A percentile compares a stretch with the other conserved stretches of the same genome.
Conservation (phyloP, 805 yeast genomes). For the Suhomyces faveliae region DNA sequence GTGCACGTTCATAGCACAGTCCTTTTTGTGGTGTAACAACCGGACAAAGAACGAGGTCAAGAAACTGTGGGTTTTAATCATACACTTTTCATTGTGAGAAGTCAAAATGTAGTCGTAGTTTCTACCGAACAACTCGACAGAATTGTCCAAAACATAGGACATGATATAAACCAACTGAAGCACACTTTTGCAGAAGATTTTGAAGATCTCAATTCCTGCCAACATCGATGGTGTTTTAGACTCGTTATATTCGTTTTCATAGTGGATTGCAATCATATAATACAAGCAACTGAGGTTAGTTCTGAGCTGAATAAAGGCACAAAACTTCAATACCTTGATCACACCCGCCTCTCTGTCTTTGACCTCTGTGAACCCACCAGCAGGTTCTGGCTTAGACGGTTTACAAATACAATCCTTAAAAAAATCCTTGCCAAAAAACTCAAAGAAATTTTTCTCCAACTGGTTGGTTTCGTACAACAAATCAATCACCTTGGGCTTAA, state of each 20-base stretch:
- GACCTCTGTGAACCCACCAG: constrained; percentile 15
- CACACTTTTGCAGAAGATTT: constrained; percentile 40
- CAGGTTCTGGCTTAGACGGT: constrained; percentile 22
- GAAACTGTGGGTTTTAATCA: constrained; percentile 42
- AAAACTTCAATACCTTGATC: constrained; percentile 36
- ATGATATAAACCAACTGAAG: constrained; percentile 43
- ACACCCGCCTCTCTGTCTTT: constrained; percentile 27
- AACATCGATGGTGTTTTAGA: constrained; percentile 29
- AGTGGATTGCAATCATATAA: constrained; percentile 40
- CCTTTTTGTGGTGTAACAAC: constrained; percentile 36
- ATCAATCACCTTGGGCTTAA: constrained; percentile 35
- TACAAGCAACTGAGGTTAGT: constrained; percentile 41
- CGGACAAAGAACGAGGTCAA: constrained; percentile 39
- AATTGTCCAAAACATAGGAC: constrained; percentile 42
- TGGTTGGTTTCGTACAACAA: constrained; percentile 34
- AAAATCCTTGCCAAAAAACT: constrained; percentile 42
- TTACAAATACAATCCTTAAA: constrained; percentile 38
- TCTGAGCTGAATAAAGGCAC: constrained; percentile 35
- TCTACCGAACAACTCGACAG: constrained; percentile 40
- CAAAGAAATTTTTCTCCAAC: constrained; percentile 34
- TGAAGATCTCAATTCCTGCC: constrained; percentile 43
- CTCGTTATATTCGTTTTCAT: constrained; percentile 32
- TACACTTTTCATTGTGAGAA: constrained; percentile 35
- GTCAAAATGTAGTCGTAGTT: constrained; percentile 39
- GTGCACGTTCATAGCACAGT: constrained; percentile 21